These are phyloP conservation scores for Dactylellina parvicollis DNA, from an alignment of 2,329 filamentous ascomycete species.

Conservation along the genomic window DNA sequence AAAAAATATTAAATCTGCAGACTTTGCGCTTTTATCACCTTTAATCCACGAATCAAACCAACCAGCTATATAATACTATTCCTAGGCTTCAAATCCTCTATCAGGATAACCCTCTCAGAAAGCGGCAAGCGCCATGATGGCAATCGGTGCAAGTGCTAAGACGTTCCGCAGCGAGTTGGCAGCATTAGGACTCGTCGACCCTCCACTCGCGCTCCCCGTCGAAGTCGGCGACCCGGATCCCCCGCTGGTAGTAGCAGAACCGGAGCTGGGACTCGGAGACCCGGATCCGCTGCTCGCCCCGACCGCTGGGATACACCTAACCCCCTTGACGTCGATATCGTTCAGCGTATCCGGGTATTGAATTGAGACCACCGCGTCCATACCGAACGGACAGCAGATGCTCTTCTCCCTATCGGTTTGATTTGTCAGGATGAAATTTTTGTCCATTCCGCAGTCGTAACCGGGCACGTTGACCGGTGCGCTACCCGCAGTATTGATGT, in stretches of 20 bases:
- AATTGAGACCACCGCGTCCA: conserved; percentile 18
- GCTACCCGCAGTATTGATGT: not conserved
- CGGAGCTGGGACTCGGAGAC: not conserved
- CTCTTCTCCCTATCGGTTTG: conserved; percentile 57
- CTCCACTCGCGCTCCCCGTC: conserved; percentile 6
- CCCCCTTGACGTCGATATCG: conserved; percentile 13
- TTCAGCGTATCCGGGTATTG: conserved; percentile 15
- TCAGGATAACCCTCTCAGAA: too few relatives aligned
- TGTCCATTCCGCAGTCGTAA: conserved; percentile 84
- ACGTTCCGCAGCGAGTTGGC: conserved; percentile 6
- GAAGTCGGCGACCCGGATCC: conserved; percentile 4
- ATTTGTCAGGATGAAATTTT: conserved; percentile 92
- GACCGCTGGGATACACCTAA: conserved; percentile 28
- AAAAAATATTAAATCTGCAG: too few relatives aligned
- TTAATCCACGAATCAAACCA: too few relatives aligned
- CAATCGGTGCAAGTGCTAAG: conserved; percentile 30
- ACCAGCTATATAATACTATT: too few relatives aligned
- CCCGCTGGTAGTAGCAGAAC: not conserved
- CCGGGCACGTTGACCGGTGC: conserved; percentile 68
- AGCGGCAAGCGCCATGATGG: conserved; percentile 24
- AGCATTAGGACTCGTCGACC: conserved; percentile 18
- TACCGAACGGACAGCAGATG: conserved; percentile 29
- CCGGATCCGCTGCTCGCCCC: not conserved
- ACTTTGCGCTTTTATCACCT: too few relatives aligned
- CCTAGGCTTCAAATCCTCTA: too few relatives aligned